These are phyloP conservation scores for Mycogone perniciosa DNA, from an alignment of 2,329 filamentous ascomycete species.

Conservation along the genomic window DNA sequence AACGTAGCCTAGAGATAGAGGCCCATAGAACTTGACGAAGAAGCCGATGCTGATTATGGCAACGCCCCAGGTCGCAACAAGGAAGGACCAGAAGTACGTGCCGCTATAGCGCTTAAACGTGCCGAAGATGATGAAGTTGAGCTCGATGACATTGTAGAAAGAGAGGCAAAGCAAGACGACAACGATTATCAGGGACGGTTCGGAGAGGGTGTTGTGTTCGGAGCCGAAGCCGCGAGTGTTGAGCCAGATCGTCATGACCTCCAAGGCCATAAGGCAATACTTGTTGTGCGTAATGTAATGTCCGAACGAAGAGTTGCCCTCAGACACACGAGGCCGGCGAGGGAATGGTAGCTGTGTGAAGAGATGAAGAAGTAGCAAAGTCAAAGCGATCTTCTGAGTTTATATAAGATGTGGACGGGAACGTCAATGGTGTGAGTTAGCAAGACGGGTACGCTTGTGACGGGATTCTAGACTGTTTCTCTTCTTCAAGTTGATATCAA, in stretches of 20 bases:
- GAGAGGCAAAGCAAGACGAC: constrained; percentile 27
- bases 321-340: neutral
- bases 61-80: constrained; percentile 29
- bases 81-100: constrained; percentile 35
- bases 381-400: neutral
- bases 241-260: neutral
- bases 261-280: neutral
- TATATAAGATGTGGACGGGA: no score
- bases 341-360: neutral
- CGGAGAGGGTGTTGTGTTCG: neutral
- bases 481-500: no score
- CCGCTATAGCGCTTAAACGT: constrained; percentile 30
- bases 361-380: neutral
- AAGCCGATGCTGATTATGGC: constrained; percentile 38
- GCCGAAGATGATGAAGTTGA: constrained; percentile 29
- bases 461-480: no score
- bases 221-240: neutral
- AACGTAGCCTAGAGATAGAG: constrained; percentile 14
- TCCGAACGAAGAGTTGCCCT: neutral
- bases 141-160: constrained; percentile 31
- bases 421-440: no score
- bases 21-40: constrained; percentile 32
- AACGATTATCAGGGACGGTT: constrained; percentile 12
- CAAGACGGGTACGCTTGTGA: no score
- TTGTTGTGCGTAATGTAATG: neutral